These are phyloP conservation scores for Acephala macrosclerotiorum DNA, from an alignment of 2,329 filamentous ascomycete species.

Conservation along the genomic window DNA sequence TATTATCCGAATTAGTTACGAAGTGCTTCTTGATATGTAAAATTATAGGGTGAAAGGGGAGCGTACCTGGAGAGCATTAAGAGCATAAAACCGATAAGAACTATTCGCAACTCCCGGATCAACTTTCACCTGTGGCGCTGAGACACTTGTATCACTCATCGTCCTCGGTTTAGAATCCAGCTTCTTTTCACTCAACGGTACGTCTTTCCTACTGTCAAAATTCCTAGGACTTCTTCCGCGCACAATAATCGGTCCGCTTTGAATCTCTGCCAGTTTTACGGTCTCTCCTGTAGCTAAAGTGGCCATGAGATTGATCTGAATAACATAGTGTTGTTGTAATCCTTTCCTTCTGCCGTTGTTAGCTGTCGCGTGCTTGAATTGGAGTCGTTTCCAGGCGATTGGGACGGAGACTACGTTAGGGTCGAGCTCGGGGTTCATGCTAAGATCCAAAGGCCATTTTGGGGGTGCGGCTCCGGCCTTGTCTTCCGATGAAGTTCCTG, in stretches of 20 bases:
- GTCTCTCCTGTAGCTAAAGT: constrained; percentile 72
- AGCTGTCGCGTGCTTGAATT: constrained; percentile 95
- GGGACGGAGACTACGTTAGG: constrained; percentile 81
- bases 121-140: constrained; percentile 36
- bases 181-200: constrained; percentile 62
- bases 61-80: constrained; percentile 40
- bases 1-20: constrained; percentile 21
- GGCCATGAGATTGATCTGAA: constrained; percentile 83
- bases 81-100: constrained; percentile 39
- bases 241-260: constrained; percentile 93
- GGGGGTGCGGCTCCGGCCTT: constrained; percentile 59
- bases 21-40: too few species aligned
- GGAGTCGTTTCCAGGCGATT: constrained; percentile 90
- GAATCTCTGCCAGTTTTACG: constrained; percentile 80
- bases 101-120: constrained; percentile 37
- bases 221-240: constrained; percentile 91
- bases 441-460: constrained; percentile 61
- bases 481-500: constrained; percentile 39
- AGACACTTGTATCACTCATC: constrained; percentile 34
- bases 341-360: constrained; percentile 96
- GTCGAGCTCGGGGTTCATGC: constrained; percentile 73
- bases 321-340: constrained; percentile 92
- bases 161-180: constrained; percentile 38
- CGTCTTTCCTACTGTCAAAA: constrained; percentile 89
- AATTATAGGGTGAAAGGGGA: not conserved